Conservation (phyloP, 2,329 filamentous ascomycete species). For the Phaeosphaeriaceae sp. region DNA sequence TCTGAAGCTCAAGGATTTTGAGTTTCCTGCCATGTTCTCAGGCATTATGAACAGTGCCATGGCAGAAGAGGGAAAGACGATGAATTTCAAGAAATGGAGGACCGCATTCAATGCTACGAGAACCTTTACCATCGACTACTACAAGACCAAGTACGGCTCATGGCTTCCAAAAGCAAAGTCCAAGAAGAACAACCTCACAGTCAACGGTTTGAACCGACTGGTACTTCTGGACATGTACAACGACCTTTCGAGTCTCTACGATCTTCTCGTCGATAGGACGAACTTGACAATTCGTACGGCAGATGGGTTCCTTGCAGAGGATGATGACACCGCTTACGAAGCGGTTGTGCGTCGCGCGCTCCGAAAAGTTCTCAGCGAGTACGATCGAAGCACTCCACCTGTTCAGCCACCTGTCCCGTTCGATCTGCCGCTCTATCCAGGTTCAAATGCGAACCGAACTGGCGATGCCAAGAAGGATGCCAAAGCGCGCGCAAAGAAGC, state of each 20-base stretch:
- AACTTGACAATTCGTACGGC: slow-evolving; percentile 79
- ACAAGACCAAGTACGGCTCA: slow-evolving; percentile 70
- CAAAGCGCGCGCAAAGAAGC: slow-evolving; percentile 72
- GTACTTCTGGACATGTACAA: slow-evolving; percentile 83
- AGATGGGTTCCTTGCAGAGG: slow-evolving; percentile 68
- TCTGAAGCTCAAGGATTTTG: slow-evolving; percentile 80
- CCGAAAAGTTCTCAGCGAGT: slow-evolving; percentile 82
- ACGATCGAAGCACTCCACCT: slow-evolving; percentile 86
- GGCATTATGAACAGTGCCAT: slow-evolving; percentile 87
- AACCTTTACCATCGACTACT: slow-evolving; percentile 75
- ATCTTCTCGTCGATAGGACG: slow-evolving; percentile 82
- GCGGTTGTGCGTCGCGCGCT: slow-evolving; percentile 70
- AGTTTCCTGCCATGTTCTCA: slow-evolving; percentile 88
- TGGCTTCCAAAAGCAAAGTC: slow-evolving; percentile 92
- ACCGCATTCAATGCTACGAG: slow-evolving; percentile 76
- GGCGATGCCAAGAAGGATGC: slow-evolving; percentile 76
- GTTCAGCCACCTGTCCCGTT: slow-evolving; percentile 92
- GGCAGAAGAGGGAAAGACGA: slow-evolving; percentile 74
- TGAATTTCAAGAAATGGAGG: slow-evolving; percentile 87
- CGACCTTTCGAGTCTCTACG: slow-evolving; percentile 87
- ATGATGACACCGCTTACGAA: slow-evolving; percentile 60
- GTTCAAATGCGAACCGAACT: slow-evolving; percentile 68
- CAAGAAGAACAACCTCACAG: slow-evolving; percentile 89
- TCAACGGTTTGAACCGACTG: slow-evolving; percentile 83
- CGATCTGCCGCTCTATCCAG: slow-evolving; percentile 80